Base-by-base conservation (phyloP, 208 protist species). In the Phytomonas sp. region DNA sequence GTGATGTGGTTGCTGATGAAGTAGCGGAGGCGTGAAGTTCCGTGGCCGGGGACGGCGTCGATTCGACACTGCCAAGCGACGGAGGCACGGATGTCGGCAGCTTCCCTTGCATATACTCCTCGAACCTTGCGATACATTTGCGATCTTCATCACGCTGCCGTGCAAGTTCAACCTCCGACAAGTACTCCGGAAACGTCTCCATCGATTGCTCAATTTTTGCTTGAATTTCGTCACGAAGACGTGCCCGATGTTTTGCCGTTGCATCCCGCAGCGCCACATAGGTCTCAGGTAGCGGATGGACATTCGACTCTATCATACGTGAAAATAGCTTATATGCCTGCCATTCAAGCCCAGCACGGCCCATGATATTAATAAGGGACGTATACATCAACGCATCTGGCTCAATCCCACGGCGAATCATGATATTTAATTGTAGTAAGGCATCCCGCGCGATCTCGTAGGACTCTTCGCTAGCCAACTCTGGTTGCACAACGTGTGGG, bases 251-350 rank as follows among this genome's bases (percentile, higher is more conserved):
- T 26, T 68, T 77, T 5, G 79, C 73, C 0, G 93, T 97, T 11
- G 93, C 93, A 56, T 92, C 82, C 30, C 73, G 81, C 64, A 97
- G 70, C 9, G 91, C 91, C 13, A 94, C 86, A 71, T 97, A 97
- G 23, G 93, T 97, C 66, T 97, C 91, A 2, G 93, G 93, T 32
- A 96, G 76, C 15, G 93, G 93, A 28, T 80, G 81, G 15, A 97
- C 76, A 43, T 85, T 71, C 59, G 84, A 74, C 75, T 97, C 91
- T 26, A 97, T 71, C 93, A 97, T 97, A 40, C 93, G 84, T 17
- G 91, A 95, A 71, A 97, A 97, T 28, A 97, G 80, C 74, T 97
- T 97, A 75, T 96, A 97, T 31, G 93, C 93, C 82, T 96, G 91
- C 89, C 91, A 96, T 82, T 97, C 93, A 37, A 96, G 70, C 8